Evolutionary conservation across 805 yeast species (phyloP), one percentile per base, ranked within the genome.

Genomic region (Cyberlindnera veronae): DNA sequence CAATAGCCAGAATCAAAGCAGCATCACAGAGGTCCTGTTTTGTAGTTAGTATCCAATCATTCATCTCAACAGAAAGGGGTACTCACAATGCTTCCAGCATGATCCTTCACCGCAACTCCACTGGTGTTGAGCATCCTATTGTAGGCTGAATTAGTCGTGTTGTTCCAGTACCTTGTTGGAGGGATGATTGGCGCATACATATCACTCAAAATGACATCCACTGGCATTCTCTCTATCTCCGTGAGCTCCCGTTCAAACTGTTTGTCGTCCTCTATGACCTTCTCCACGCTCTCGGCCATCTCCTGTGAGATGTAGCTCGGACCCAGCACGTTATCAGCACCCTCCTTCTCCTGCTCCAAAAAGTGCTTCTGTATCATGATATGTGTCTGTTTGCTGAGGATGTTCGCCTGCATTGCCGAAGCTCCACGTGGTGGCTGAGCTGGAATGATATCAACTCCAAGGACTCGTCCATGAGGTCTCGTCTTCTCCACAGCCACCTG

Each of bases 121-220:
- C 89, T 71, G 4, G 97, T 87, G 57, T 91, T 91, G 34, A 88
- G 85, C 85, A 91, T 84, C 98, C 96, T 91, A 65, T 69, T 69
- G 59, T 79, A 84, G 34, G 95, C 79, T 40, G 74, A 75, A 79
- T 81, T 82, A 81, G 86, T 78, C 71, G 84, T 76, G 63, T 76
- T 67, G 57, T 68, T 70, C 72, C 77, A 69, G 57, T 64, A 76
- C 6, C 77, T 77, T 18, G 66, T 55, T 22, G 60, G 58, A 51
- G 75, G 80, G 36, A 75, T 68, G 67, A 71, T 64, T 35, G 80
- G 83, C 58, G 71, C 91, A 71, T 83, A 84, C 95, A 84, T 84
- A 68, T 85, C 95, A 67, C 91, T 84, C 38, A 84, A 54, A 35
- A 84, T 76, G 17, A 83, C 64, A 64, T 84, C 90, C 34, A 84